Conservation (phyloP, 176 grass and related monocot genomes). For the Coix lacrymajobi region DNA sequence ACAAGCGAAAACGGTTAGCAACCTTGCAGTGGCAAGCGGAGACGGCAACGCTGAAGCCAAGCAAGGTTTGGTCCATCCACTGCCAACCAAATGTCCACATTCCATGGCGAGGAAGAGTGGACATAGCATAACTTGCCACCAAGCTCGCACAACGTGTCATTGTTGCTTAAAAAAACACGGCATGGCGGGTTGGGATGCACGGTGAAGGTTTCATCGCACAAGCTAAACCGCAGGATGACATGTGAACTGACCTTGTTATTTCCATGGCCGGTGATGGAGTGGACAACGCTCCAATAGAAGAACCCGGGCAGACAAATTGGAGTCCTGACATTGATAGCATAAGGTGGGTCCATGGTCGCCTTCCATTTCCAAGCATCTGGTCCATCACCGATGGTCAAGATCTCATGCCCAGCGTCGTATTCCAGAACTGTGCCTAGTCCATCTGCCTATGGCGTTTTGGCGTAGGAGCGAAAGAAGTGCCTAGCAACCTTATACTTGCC, state of each 20-base stretch:
- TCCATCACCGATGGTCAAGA: neutral
- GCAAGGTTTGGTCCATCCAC: neutral
- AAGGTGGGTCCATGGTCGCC: neutral
- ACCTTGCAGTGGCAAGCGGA: neutral
- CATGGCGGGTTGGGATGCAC: neutral
- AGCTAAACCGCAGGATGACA: neutral
- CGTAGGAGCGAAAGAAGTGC: neutral
- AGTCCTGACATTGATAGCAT: neutral
- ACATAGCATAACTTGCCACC: neutral
- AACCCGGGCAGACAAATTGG: neutral
- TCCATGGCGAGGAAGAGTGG: neutral
- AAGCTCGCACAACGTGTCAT: neutral
- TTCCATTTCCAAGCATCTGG: neutral
- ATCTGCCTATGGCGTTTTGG: neutral
- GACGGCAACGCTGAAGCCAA: neutral
- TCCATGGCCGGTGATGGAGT: neutral
- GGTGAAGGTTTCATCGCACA: neutral
- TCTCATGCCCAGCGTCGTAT: neutral
- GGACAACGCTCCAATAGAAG: neutral
- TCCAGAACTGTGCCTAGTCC: neutral
- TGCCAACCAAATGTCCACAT: neutral
- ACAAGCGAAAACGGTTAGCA: neutral
- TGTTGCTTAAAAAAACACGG: neutral
- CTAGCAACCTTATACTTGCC: neutral
- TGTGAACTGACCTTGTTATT: neutral